Percentiles rank a stretch among this genome's conserved stretches.
These are phyloP conservation scores for Limtongia smithiae DNA, from an alignment of 805 yeast species.

Conservation along the genomic window DNA sequence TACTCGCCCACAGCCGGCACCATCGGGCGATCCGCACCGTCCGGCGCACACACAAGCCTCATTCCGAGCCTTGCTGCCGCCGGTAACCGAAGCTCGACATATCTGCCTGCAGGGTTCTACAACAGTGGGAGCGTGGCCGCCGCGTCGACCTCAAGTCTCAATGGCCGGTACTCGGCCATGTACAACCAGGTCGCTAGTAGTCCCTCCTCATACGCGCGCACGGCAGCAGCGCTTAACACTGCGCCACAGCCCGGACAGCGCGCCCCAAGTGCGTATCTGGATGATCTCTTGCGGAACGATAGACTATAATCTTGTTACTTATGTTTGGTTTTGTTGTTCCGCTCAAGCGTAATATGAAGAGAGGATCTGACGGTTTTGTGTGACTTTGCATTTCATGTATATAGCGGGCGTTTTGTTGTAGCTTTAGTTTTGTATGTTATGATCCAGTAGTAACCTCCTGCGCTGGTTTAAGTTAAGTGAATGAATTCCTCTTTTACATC, in stretches of 20 bases:
- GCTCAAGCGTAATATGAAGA: too few species aligned
- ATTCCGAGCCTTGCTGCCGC: not conserved
- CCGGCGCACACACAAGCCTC: not conserved
- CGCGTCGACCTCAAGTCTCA: slow-evolving; percentile 2
- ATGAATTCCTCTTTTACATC: too few species aligned
- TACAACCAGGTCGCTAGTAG: slow-evolving; percentile 9
- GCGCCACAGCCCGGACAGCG: slow-evolving; percentile 29
- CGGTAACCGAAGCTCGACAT: slow-evolving; percentile 16
- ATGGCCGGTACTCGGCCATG: slow-evolving; percentile 5
- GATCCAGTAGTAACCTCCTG: too few species aligned
- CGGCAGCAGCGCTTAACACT: not conserved
- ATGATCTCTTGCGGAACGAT: slow-evolving; percentile 37
- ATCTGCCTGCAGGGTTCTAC: slow-evolving; percentile 27
- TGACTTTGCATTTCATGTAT: too few species aligned
- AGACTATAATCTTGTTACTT: not conserved
- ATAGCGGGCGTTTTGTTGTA: too few species aligned
- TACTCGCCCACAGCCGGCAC: slow-evolving; percentile 69
- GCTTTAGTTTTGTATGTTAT: too few species aligned
- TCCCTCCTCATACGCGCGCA: slow-evolving; percentile 6
- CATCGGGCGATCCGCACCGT: slow-evolving; percentile 28
- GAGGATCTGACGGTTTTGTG: too few species aligned
- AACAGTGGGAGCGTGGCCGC: slow-evolving; percentile 10
- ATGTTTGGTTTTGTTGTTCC: not conserved
- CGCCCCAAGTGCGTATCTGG: slow-evolving; percentile 41
- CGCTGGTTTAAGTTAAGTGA: too few species aligned